A percentile compares a stretch with the other conserved stretches of the same genome.
These are phyloP conservation scores for Thalassiosira mediterranea DNA, from an alignment of 352 stramenopile genomes.

Conservation along the genomic window DNA sequence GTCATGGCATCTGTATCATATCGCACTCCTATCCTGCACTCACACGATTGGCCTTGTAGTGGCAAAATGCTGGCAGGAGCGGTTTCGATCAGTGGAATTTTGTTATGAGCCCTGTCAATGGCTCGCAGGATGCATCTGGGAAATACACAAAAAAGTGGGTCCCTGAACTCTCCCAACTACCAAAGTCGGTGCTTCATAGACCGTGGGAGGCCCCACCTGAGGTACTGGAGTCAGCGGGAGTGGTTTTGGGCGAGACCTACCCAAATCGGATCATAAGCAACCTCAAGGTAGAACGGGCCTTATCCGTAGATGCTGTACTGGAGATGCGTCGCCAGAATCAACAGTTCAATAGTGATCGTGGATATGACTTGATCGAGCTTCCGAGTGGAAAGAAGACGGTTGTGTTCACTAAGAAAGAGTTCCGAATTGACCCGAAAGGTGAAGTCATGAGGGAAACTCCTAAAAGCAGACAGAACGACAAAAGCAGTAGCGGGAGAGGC, in stretches of 20 bases:
- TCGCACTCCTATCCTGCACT: too few relatives aligned
- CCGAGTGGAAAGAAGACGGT: slow-evolving; percentile 36
- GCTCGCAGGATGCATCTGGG: slow-evolving; percentile 48
- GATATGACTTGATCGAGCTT: slow-evolving; percentile 54
- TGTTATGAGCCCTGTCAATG: slow-evolving; percentile 42
- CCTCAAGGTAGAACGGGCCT: slow-evolving; percentile 38
- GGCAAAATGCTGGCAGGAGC: slow-evolving; percentile 60
- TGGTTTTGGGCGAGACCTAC: slow-evolving; percentile 48
- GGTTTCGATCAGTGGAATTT: slow-evolving; percentile 70
- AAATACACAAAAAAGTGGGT: slow-evolving; percentile 53
- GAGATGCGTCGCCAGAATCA: slow-evolving; percentile 44
- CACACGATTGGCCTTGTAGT: too few relatives aligned
- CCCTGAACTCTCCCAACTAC: slow-evolving; percentile 43
- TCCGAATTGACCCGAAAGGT: slow-evolving; percentile 36
- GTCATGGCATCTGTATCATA: too few relatives aligned
- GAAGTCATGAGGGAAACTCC: slow-evolving; percentile 6
- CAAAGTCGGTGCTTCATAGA: slow-evolving; percentile 38
- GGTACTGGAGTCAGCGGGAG: slow-evolving; percentile 21
- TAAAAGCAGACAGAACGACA: slow-evolving; percentile 1
- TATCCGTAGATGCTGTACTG: slow-evolving; percentile 42
- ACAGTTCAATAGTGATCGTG: slow-evolving; percentile 33
- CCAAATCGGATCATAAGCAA: slow-evolving; percentile 37
- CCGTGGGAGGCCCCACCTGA: slow-evolving; percentile 47
- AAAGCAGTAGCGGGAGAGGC: not conserved
- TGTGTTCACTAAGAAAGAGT: slow-evolving; percentile 65